Base-by-base conservation (phyloP, 2,329 filamentous ascomycete species). In the Colletotrichum falcatum region DNA sequence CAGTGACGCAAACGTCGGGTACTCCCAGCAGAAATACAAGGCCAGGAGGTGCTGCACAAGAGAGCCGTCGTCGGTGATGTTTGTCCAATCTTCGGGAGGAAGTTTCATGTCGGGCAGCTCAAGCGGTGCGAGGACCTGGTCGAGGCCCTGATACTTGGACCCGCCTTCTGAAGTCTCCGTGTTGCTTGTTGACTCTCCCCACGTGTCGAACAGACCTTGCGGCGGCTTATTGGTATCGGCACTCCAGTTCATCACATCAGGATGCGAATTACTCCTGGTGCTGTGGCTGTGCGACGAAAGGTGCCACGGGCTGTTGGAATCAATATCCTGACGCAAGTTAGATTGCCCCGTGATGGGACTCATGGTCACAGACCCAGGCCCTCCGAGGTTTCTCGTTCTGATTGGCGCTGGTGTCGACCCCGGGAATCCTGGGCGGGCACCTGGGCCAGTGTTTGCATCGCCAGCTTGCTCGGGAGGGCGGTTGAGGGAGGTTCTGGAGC, bases 21-120 rank as follows among this genome's bases (percentile, higher is more conserved):
- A 93, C 73, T 92, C 89, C 88, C 91, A 94, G 81, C 90, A 92
- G 74, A 93, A 93, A 79, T 93, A 93, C 39, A 92, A 81, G 0
- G 87, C 84, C 62, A 93, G 80, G 12, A 93, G 82, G 74, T 91
- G 89, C 71, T 90, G 84, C 1, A 93, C 88, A 37, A 93, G 84
- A 16, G 78, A 80, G 16, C 82, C 75, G 73, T 93, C 90, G 3
- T 78, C 76, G 2, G 90, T 91, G 28, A 92, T 84, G 48, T 75
- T 82, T 1, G 91, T 92, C 91, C 91, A 93, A 0, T 82, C 83
- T 4, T 76, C 79, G 0, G 82, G 75, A 0, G 84, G 80, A 0
- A 82, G 77, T 72, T 82, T 82, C 75, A 82, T 79, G 46, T 85
- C 83, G 0, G 84, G 79, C 39, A 82, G 75, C 30, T 83, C 81